phyloP scores from a whole-genome alignment of 148 eudicot species.

The Cornus controversa region DNA sequence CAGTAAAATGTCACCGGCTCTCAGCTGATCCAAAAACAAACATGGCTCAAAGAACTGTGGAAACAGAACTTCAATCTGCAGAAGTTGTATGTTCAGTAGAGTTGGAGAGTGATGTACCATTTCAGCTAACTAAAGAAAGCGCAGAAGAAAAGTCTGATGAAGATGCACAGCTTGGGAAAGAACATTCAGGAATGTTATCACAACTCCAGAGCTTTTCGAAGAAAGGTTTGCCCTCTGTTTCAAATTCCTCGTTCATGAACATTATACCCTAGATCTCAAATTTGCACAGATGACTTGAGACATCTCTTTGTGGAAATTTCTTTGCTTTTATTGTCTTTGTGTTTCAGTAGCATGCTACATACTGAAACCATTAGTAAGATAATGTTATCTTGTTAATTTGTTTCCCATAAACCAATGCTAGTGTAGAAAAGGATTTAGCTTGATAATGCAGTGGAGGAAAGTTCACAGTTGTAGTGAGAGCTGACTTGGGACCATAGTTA shows the following conservation, averaged over 20 bases:
- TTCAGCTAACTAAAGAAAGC: conserved; percentile 15
- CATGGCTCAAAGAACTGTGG: conserved; percentile 33
- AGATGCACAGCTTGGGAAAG: conserved; percentile 20
- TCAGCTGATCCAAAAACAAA: conserved; percentile 28
- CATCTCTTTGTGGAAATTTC: neutral
- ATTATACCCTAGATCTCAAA: neutral
- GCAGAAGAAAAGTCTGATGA: conserved; percentile 13
- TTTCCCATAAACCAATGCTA: neutral
- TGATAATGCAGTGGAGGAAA: neutral
- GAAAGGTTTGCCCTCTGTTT: conserved; percentile 32
- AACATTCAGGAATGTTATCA: conserved; percentile 12
- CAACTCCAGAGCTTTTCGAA: conserved; percentile 18
- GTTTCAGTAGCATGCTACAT: neutral
- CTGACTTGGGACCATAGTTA: too few species aligned
- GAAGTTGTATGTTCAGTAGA: conserved; percentile 14
- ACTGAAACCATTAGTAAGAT: neutral
- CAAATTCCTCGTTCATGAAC: neutral
- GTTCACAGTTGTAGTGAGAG: neutral
- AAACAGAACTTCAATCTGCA: conserved; percentile 21
- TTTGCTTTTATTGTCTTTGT: neutral
- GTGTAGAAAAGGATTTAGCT: neutral
- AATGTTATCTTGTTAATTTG: neutral
- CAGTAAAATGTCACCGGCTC: conserved; percentile 24
- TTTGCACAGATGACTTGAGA: neutral
- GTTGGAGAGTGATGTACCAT: conserved; percentile 22